Evolutionary conservation across 345 rosid species (phyloP).

Genomic region (Rhodamnia argentea): DNA sequence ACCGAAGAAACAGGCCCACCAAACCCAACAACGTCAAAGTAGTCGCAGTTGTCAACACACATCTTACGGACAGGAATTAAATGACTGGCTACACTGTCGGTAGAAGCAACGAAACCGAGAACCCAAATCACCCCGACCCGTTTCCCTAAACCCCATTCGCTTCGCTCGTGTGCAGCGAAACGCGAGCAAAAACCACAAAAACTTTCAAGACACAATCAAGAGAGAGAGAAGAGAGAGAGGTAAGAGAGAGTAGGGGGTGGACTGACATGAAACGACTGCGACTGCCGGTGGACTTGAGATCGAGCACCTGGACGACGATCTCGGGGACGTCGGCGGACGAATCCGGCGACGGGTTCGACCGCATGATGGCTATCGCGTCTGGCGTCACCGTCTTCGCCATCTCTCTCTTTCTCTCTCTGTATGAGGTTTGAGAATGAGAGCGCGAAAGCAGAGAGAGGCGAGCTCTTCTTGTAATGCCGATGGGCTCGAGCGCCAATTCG

Average conservation of each 20-base stretch:
- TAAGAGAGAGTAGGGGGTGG: not conserved
- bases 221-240: not conserved
- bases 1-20: not conserved
- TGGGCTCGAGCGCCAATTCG: not conserved
- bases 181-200: too few relatives aligned
- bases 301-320: conserved; percentile 64
- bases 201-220: not conserved
- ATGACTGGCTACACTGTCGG: not conserved
- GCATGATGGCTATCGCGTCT: conserved; percentile 48
- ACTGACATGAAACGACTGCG: conserved; percentile 69
- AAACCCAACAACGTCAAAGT: not conserved
- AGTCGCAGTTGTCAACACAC: not conserved
- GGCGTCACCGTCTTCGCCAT: conserved; percentile 45
- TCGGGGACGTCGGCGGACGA: conserved; percentile 37
- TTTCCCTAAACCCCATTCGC: too few relatives aligned
- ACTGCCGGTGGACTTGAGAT: conserved; percentile 75
- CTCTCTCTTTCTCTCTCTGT: not conserved
- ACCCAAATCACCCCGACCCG: not conserved
- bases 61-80: not conserved
- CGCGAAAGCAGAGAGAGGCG: not conserved
- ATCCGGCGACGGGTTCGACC: conserved; percentile 61
- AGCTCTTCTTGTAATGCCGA: not conserved
- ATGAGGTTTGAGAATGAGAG: not conserved
- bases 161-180: too few relatives aligned
- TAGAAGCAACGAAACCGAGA: not conserved